phyloP scores from a whole-genome alignment of 1,284 basidiomycete genomes.

The Fomitopsis palustris region DNA sequence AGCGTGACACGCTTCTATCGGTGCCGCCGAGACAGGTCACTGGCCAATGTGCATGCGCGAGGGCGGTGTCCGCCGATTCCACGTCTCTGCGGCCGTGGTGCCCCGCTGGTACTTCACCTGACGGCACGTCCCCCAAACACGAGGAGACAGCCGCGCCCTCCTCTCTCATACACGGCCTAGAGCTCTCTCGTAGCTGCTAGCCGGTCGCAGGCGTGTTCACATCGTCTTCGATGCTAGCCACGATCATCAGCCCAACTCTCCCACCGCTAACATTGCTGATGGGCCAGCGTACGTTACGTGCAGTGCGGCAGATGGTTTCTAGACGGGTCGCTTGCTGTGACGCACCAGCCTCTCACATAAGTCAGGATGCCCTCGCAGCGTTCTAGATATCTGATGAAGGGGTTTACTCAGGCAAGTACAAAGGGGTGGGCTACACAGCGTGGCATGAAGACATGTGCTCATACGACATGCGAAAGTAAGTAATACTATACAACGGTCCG shows the following conservation, averaged over 20 bases:
- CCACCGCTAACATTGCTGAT: background rate
- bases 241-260: background rate
- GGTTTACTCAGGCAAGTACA: background rate
- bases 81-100: background rate
- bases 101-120: background rate
- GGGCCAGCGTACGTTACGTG: background rate
- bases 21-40: background rate
- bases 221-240: background rate
- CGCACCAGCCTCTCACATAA: background rate
- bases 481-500: background rate
- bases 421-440: background rate
- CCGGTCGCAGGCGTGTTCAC: background rate
- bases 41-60: background rate
- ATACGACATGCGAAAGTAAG: background rate
- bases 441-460: constrained; percentile 1
- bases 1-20: background rate
- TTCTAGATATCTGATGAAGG: background rate
- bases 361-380: background rate
- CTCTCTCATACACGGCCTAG: background rate
- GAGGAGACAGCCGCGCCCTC: background rate
- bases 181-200: background rate
- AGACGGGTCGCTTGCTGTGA: background rate
- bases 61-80: background rate
- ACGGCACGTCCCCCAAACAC: background rate
- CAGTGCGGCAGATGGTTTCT: background rate